Evolutionary conservation across 1,284 basidiomycete genomes (phyloP).

Genomic region (Neonothopanus nambi): DNA sequence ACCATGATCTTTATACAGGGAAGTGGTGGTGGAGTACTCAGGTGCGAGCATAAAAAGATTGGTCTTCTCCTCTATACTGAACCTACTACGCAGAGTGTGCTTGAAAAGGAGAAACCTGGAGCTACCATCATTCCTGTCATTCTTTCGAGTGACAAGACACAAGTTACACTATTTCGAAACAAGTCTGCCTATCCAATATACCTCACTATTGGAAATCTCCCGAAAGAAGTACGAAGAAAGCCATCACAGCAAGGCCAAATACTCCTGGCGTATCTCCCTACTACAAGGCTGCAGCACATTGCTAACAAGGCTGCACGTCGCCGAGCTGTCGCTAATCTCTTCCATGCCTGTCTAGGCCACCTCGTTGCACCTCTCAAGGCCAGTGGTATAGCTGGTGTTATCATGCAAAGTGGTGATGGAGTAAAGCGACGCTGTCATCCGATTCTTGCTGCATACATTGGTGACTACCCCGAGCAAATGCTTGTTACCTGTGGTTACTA

Average conservation of each 20-base stretch:
- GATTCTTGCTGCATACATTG: no score
- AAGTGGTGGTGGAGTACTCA: no score
- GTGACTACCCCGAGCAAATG: no score
- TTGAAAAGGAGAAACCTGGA: no score
- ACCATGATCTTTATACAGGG: no score
- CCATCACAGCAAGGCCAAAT: conserved; percentile 35
- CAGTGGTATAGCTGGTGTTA: conserved; percentile 25
- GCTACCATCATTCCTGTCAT: no score
- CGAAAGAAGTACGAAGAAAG: conserved; percentile 38
- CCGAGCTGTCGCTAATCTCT: conserved; percentile 34
- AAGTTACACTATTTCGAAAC: no score
- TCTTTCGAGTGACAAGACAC: no score
- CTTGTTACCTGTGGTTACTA: neutral
- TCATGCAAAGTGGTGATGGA: conserved; percentile 23
- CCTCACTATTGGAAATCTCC: conserved; percentile 44
- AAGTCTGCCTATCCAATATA: conserved; percentile 44
- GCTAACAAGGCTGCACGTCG: conserved; percentile 27
- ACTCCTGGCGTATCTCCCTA: no score
- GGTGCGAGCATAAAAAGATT: no score
- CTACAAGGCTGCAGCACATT: conserved; percentile 31
- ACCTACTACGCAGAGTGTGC: no score
- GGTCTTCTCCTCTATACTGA: no score
- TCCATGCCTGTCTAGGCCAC: conserved; percentile 33
- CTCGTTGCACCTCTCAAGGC: conserved; percentile 25
- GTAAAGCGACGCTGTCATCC: conserved; percentile 22